These are phyloP conservation scores for Trifolium pratense DNA, from an alignment of 306 rosid species.

Conservation along the genomic window DNA sequence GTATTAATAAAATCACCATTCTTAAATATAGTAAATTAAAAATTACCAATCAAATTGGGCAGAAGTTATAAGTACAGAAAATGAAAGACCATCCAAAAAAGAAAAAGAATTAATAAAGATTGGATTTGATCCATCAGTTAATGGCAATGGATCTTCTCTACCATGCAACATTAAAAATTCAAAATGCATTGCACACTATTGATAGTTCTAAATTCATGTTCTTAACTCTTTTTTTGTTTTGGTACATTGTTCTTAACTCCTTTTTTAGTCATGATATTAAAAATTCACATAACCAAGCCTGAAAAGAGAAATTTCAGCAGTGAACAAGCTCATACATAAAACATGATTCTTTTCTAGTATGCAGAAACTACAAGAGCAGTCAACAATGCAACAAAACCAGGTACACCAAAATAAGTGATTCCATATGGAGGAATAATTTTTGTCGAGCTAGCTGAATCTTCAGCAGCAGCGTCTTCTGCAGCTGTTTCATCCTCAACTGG, in stretches of 20 bases:
- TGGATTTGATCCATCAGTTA: neutral
- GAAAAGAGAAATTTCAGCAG: neutral
- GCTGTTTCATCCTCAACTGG: neutral
- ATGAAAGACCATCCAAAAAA: neutral
- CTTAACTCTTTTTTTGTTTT: constrained; percentile 10
- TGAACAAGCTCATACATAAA: neutral
- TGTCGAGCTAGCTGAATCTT: constrained; percentile 19
- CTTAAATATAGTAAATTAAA: neutral
- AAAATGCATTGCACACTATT: constrained; percentile 26
- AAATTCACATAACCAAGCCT: constrained; percentile 6
- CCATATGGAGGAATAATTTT: constrained; percentile 40
- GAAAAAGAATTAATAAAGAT: neutral
- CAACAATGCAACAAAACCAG: constrained; percentile 42
- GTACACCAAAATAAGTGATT: constrained; percentile 5
- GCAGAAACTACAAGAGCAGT: constrained; percentile 36
- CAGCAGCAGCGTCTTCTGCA: neutral
- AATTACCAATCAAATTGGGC: neutral
- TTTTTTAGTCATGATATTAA: constrained; percentile 16
- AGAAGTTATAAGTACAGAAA: neutral
- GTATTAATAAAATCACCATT: too few relatives aligned
- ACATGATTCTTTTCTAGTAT: neutral
- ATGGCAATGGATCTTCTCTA: constrained; percentile 7
- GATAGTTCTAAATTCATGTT: constrained; percentile 10
- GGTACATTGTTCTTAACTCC: constrained; percentile 22
- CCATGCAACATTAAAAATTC: constrained; percentile 18